A percentile compares a stretch with the other conserved stretches of the same genome.
phyloP scores from a whole-genome alignment of 2,329 filamentous ascomycete genomes.

The Monosporascus sp. region DNA sequence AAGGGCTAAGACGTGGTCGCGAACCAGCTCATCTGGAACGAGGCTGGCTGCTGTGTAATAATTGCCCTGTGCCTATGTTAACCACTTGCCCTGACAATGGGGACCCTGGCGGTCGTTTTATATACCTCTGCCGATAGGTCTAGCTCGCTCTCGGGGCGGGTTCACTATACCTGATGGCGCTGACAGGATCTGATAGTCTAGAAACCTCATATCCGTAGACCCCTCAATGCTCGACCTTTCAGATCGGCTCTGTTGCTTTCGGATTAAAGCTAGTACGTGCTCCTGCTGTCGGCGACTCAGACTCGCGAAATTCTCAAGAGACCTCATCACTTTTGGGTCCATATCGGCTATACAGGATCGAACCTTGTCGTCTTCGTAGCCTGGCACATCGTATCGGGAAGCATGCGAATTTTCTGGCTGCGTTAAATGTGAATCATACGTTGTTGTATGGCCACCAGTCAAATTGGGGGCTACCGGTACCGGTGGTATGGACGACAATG shows the following conservation, averaged over 20 bases:
- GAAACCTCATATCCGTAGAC: conserved; percentile 11
- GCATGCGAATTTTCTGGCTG: conserved; percentile 3
- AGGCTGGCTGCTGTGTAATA: not conserved
- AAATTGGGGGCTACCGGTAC: conserved; percentile 14
- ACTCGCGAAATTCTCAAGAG: conserved; percentile 18
- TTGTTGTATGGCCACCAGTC: conserved; percentile 2
- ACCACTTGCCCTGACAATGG: not conserved
- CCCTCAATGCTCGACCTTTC: conserved; percentile 9
- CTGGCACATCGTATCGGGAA: conserved; percentile 4
- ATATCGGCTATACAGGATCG: conserved; percentile 12
- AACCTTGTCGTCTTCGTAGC: conserved; percentile 10
- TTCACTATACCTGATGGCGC: conserved; percentile 7
- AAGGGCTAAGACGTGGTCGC: not conserved
- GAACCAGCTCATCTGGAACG: not conserved
- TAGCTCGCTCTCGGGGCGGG: not conserved
- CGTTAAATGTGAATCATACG: not conserved
- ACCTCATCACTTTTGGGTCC: conserved; percentile 15
- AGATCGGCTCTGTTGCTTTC: conserved; percentile 13
- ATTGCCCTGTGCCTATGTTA: not conserved
- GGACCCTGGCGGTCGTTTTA: not conserved
- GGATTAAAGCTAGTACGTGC: conserved; percentile 16
- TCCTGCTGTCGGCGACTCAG: conserved; percentile 19
- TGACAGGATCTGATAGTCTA: conserved; percentile 12
- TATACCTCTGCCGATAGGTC: not conserved
- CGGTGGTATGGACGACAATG: conserved; percentile 14